phyloP scores from a whole-genome alignment of 805 yeast genomes.

The Saccharomycopsis selenospora region DNA sequence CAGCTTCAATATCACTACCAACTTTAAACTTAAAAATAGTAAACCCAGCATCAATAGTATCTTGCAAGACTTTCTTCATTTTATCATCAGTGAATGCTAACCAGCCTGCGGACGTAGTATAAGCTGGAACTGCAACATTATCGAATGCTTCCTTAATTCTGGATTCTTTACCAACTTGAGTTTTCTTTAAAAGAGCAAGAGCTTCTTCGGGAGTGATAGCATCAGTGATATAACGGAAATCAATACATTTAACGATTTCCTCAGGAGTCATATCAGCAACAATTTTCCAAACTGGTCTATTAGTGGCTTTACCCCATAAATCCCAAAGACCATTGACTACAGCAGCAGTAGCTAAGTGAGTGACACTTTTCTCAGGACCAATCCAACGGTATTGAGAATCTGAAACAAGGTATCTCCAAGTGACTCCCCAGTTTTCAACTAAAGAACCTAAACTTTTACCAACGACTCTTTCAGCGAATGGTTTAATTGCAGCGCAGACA shows the following conservation, averaged over 20 bases:
- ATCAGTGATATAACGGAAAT: constrained; percentile 34
- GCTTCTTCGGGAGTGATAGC: constrained; percentile 36
- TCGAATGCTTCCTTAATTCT: constrained; percentile 29
- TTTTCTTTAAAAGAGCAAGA: constrained; percentile 26
- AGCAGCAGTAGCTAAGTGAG: constrained; percentile 34
- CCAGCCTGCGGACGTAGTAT: constrained; percentile 39
- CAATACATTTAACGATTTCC: constrained; percentile 33
- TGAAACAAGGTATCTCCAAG: constrained; percentile 33
- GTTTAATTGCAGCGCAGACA: constrained; percentile 30
- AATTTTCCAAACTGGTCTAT: constrained; percentile 35
- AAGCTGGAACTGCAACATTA: constrained; percentile 34
- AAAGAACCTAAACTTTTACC: constrained; percentile 30
- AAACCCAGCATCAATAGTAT: constrained; percentile 32
- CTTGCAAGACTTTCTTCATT: constrained; percentile 29
- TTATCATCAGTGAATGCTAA: constrained; percentile 34
- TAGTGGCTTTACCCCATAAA: constrained; percentile 33
- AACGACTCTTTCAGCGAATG: constrained; percentile 31
- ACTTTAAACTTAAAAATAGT: constrained; percentile 35
- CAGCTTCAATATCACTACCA: constrained; percentile 31
- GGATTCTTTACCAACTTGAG: constrained; percentile 28
- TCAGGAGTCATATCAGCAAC: constrained; percentile 36
- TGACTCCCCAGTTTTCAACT: constrained; percentile 32
- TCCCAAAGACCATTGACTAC: constrained; percentile 37
- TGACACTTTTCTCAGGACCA: constrained; percentile 38
- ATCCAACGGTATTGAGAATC: constrained; percentile 37